These are phyloP conservation scores for Calonectria honghensis DNA, from an alignment of 2,329 filamentous ascomycete genomes.

Conservation along the genomic window DNA sequence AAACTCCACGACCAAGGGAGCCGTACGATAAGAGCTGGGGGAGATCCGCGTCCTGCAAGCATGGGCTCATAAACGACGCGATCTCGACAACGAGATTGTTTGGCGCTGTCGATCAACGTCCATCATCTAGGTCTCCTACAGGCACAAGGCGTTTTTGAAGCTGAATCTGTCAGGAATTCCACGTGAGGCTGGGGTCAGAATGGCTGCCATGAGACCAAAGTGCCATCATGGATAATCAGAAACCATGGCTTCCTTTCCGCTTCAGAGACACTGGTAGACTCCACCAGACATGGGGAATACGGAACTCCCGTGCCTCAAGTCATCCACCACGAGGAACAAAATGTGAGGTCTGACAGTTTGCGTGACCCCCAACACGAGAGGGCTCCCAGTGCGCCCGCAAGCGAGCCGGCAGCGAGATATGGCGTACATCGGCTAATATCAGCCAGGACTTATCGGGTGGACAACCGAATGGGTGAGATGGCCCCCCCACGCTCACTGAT, in stretches of 20 bases:
- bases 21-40: conserved; percentile 34
- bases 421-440: conserved; percentile 40
- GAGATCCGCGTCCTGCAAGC: conserved; percentile 34
- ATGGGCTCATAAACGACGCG: conserved; percentile 44
- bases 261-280: conserved; percentile 29
- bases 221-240: conserved; percentile 29
- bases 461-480: conserved; percentile 43
- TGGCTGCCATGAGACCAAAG: conserved; percentile 24
- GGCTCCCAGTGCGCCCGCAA: conserved; percentile 50
- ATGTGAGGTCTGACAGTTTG: conserved; percentile 27
- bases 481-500: conserved; percentile 50
- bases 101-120: conserved; percentile 1
- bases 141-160: conserved; percentile 1
- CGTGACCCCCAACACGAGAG: conserved; percentile 40
- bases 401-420: conserved; percentile 47
- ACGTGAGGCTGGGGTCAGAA: conserved; percentile 1
- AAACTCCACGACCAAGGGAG: conserved; percentile 23
- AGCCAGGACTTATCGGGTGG: conserved; percentile 47
- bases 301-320: conserved; percentile 17
- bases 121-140: conserved; percentile 8
- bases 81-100: conserved; percentile 33
- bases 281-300: conserved; percentile 27
- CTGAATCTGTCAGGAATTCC: conserved; percentile 1
- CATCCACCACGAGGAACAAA: conserved; percentile 28
- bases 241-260: conserved; percentile 26